These are phyloP conservation scores for Flammula alnicola DNA, from an alignment of 1,284 basidiomycete species.

Conservation along the genomic window DNA sequence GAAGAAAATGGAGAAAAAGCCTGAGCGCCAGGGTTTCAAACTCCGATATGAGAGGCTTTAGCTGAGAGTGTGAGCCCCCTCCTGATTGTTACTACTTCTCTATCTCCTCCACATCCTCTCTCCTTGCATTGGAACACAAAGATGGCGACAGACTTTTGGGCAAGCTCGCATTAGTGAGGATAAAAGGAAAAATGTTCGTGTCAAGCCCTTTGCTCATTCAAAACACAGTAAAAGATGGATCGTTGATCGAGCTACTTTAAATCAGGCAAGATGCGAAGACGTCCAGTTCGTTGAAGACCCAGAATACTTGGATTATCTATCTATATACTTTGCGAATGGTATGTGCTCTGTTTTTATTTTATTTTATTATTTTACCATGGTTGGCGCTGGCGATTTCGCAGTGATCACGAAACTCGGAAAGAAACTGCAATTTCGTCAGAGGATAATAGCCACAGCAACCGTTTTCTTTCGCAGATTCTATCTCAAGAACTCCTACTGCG, in stretches of 20 bases:
- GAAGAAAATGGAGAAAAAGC: too few relatives aligned
- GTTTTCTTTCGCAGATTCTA: constrained; percentile 97
- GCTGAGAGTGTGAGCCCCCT: too few relatives aligned
- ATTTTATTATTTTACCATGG: background rate
- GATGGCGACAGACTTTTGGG: constrained; percentile 81
- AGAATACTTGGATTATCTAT: constrained; percentile 77
- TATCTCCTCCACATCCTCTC: too few relatives aligned
- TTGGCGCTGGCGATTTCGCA: constrained; percentile 32
- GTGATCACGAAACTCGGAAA: constrained; percentile 90
- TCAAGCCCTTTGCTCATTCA: constrained; percentile 20
- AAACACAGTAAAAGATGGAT: constrained; percentile 84
- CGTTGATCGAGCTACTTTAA: constrained; percentile 77
- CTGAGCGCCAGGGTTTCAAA: too few relatives aligned
- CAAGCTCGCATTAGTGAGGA: constrained; percentile 74
- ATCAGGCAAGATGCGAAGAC: constrained; percentile 77
- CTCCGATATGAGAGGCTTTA: too few relatives aligned
- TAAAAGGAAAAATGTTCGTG: constrained; percentile 20
- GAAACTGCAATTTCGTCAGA: constrained; percentile 82
- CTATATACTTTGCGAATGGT: constrained; percentile 88
- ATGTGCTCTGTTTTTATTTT: constrained; percentile 27
- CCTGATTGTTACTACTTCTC: too few relatives aligned
- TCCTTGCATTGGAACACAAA: background rate
- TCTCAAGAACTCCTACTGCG: constrained; percentile 90
- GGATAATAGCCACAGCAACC: constrained; percentile 91
- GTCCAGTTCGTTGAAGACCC: constrained; percentile 76